These are phyloP conservation scores for Hypoxylon sp. DNA, from an alignment of 2,329 filamentous ascomycete genomes.

Conservation along the genomic window DNA sequence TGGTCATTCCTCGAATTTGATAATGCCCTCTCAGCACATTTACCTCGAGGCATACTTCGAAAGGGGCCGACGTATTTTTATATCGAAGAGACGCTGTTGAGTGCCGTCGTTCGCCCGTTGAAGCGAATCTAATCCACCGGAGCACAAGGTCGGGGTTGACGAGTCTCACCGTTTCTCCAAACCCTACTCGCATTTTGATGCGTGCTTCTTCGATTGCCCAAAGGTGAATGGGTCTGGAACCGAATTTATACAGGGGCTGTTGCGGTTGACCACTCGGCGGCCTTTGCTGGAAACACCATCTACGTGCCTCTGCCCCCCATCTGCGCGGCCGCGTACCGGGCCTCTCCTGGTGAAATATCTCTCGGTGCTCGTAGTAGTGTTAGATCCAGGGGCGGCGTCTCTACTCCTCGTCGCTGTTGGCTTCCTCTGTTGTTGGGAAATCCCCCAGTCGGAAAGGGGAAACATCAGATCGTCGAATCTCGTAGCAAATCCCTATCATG, in stretches of 20 bases:
- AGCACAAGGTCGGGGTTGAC: too few relatives aligned
- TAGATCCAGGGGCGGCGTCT: not conserved
- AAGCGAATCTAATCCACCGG: too few relatives aligned
- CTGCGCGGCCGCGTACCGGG: not conserved
- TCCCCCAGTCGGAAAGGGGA: not conserved
- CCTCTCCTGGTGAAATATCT: not conserved
- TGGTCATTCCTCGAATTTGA: too few relatives aligned
- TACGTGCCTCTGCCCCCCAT: not conserved
- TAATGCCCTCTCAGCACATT: too few relatives aligned
- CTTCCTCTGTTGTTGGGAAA: not conserved
- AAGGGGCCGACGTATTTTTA: too few relatives aligned
- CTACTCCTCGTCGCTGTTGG: not conserved
- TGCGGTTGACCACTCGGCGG: not conserved
- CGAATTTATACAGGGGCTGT: not conserved
- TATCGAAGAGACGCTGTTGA: too few relatives aligned
- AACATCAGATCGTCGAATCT: not conserved
- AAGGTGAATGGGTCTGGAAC: too few relatives aligned
- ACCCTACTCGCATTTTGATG: too few relatives aligned
- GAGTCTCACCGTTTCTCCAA: too few relatives aligned
- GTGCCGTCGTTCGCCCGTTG: too few relatives aligned
- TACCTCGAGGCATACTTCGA: too few relatives aligned
- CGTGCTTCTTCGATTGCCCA: too few relatives aligned
- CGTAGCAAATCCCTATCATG: not conserved
- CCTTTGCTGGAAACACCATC: not conserved
- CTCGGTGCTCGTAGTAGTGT: not conserved